Evolutionary conservation across 2,329 filamentous ascomycete species (phyloP).

Genomic region (Neonectria punicea): DNA sequence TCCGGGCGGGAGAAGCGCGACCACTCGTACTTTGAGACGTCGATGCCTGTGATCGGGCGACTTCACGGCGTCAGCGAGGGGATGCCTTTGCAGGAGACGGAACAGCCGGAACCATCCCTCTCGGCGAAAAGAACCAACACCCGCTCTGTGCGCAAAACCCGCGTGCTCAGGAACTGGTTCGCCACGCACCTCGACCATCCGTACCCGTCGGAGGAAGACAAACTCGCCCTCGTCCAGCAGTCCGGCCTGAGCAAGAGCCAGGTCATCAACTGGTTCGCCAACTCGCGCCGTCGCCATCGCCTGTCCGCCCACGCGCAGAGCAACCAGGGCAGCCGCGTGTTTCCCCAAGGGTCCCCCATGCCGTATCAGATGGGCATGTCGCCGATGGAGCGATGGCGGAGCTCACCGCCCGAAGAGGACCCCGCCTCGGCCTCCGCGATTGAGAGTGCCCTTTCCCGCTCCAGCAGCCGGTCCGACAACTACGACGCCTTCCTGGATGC

Average conservation of each 20-base stretch:
- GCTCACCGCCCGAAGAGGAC: slow-evolving; percentile 58
- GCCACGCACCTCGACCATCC: slow-evolving; percentile 56
- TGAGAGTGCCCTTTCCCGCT: slow-evolving; percentile 45
- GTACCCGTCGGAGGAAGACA: slow-evolving; percentile 60
- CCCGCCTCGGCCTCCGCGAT: slow-evolving; percentile 53
- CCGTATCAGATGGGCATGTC: slow-evolving; percentile 53
- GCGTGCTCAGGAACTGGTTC: slow-evolving; percentile 59
- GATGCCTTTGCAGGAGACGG: background rate
- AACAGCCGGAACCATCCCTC: slow-evolving; percentile 17
- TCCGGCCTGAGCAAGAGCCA: slow-evolving; percentile 58
- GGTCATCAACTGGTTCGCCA: slow-evolving; percentile 62
- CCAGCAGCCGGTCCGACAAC: slow-evolving; percentile 27
- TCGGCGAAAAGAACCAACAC: slow-evolving; percentile 49
- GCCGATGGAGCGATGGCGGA: slow-evolving; percentile 56
- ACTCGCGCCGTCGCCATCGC: slow-evolving; percentile 59
- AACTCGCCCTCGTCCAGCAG: slow-evolving; percentile 50
- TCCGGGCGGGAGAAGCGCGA: slow-evolving; percentile 56
- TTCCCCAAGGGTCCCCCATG: slow-evolving; percentile 56
- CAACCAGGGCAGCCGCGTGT: slow-evolving; percentile 40
- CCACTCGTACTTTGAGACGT: slow-evolving; percentile 58
- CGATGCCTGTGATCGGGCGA: slow-evolving; percentile 58
- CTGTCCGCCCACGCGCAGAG: slow-evolving; percentile 45
- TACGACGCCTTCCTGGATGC: slow-evolving; percentile 39
- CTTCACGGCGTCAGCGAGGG: slow-evolving; percentile 60
- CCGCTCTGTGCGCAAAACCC: slow-evolving; percentile 57